Evolutionary conservation across 768 basidiomycete species (phyloP).

Genomic region (Clitopilus passeckerianus): DNA sequence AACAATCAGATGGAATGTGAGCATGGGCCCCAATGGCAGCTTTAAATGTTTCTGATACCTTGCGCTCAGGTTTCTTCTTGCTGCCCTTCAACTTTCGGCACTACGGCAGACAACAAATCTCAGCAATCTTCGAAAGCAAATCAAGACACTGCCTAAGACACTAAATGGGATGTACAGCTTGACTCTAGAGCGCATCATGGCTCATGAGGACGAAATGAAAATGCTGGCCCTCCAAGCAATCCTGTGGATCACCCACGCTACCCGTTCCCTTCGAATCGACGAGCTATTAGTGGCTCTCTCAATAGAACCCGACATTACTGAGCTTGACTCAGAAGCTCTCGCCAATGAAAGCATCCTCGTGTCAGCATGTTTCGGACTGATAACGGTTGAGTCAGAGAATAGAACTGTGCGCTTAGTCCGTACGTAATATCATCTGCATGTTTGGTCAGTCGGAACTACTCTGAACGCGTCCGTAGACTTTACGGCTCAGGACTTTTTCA

Average conservation of each 20-base stretch:
- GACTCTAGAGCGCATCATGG: not conserved
- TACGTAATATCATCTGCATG: not conserved
- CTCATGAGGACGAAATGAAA: not conserved
- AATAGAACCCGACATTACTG: not conserved
- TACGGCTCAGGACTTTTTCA: not conserved
- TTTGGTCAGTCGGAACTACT: not conserved
- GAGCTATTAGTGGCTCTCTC: not conserved
- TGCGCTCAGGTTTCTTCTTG: not conserved
- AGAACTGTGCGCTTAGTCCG: not conserved
- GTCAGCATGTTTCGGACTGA: not conserved
- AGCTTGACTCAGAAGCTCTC: not conserved
- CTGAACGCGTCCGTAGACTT: not conserved
- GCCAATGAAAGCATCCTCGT: not conserved
- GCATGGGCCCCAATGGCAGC: not conserved
- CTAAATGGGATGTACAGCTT: not conserved
- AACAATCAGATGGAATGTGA: not conserved
- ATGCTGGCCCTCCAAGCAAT: not conserved
- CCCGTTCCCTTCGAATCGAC: not conserved
- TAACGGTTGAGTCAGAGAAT: not conserved
- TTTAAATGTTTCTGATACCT: not conserved
- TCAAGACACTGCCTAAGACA: not conserved
- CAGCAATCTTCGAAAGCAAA: not conserved
- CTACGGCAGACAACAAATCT: not conserved
- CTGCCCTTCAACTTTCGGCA: not conserved
- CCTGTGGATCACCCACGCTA: not conserved